Percentiles rank a stretch among this genome's conserved stretches.
Conservation (phyloP, 371 early-diverging fungal species). For the Mortierella sp. region DNA sequence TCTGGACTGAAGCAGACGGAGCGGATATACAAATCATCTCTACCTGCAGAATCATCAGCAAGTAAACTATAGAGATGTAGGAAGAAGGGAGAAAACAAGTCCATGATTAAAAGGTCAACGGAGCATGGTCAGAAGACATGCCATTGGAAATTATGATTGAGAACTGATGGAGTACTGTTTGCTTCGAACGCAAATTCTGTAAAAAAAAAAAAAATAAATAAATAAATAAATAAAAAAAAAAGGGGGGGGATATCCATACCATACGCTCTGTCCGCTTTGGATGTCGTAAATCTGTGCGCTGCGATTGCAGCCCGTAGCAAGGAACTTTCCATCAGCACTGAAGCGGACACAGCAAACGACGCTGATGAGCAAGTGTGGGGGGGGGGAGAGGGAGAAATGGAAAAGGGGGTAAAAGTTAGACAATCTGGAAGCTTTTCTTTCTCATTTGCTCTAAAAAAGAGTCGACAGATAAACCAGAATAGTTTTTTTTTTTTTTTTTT, state of each 20-base stretch:
- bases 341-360: conserved; percentile 98
- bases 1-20: conserved; percentile 98
- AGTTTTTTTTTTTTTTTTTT: no score
- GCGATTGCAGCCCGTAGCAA: conserved; percentile 97
- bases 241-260: conserved; percentile 56
- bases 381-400: no score
- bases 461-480: no score
- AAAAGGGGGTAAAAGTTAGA: no score
- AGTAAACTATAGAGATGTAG: conserved; percentile 63
- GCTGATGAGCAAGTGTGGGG: conserved; percentile 54
- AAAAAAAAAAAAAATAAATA: no score
- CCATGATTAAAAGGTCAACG: no score
- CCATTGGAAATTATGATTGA: neutral
- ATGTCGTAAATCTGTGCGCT: conserved; percentile 92
- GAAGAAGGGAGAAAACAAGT: no score
- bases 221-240: neutral
- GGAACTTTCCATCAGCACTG: conserved; percentile 88
- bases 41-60: conserved; percentile 78
- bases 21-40: conserved; percentile 93
- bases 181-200: no score
- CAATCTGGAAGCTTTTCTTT: no score
- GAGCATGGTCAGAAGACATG: neutral
- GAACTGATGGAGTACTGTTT: no score
- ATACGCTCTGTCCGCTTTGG: conserved; percentile 73
- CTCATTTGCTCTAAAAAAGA: no score